Percentiles rank a stretch among this genome's conserved stretches.
Conservation (phyloP, 371 early-diverging fungal genomes). For the Rhizopus microsporus region DNA sequence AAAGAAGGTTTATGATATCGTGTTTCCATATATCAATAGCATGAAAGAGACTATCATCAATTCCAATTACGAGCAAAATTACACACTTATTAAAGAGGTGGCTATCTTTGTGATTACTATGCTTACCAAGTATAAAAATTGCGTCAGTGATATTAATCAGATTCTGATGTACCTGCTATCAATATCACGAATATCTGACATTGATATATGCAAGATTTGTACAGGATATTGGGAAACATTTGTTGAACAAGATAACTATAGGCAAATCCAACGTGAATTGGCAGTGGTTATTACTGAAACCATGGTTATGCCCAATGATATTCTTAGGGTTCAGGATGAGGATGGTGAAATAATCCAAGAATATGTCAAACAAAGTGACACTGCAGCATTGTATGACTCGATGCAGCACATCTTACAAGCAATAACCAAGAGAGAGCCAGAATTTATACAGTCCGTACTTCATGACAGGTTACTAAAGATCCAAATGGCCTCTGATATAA, state of each 20-base stretch:
- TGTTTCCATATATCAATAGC: slow-evolving; percentile 4
- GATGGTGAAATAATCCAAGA: slow-evolving; percentile 99
- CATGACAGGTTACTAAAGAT: slow-evolving; percentile 57
- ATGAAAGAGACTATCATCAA: not conserved
- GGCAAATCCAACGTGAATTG: slow-evolving; percentile 72
- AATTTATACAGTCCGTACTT: slow-evolving; percentile 61
- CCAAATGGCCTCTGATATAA: not conserved
- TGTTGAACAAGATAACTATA: slow-evolving; percentile 25
- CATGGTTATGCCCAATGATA: slow-evolving; percentile 97
- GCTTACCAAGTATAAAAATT: slow-evolving; percentile 72
- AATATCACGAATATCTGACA: slow-evolving; percentile 87
- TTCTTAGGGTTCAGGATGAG: slow-evolving; percentile 97
- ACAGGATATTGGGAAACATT: slow-evolving; percentile 94
- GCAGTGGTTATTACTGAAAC: slow-evolving; percentile 89
- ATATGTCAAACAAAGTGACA: slow-evolving; percentile 96
- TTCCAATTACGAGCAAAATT: not conserved
- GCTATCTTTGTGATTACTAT: slow-evolving; percentile 77
- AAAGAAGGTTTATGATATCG: not conserved
- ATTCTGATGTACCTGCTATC: slow-evolving; percentile 81
- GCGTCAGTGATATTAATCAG: slow-evolving; percentile 53
- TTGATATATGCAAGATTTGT: slow-evolving; percentile 96
- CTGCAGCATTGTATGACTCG: slow-evolving; percentile 94
- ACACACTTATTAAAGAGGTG: slow-evolving; percentile 25
- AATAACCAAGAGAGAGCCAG: slow-evolving; percentile 86
- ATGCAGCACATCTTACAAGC: slow-evolving; percentile 95